These are phyloP conservation scores for Artomyces pyxidatus DNA, from an alignment of 768 basidiomycete genomes.

Conservation along the genomic window DNA sequence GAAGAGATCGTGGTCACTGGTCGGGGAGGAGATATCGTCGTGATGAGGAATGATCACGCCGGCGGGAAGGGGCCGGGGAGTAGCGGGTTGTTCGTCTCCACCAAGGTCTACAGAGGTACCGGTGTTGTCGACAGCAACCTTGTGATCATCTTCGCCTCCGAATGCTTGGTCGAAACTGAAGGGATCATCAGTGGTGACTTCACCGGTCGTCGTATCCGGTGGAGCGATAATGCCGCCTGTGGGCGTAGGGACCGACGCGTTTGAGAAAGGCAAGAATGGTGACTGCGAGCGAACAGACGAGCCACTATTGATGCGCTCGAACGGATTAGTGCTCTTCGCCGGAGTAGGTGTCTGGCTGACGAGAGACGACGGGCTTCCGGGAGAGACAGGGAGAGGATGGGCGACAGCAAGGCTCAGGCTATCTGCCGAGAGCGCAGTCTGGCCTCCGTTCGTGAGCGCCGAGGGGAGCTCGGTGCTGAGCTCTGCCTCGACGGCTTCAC, in stretches of 20 bases:
- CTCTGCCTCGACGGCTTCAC: conserved; percentile 45
- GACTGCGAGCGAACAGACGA: conserved; percentile 43
- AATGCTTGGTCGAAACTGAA: conserved; percentile 39
- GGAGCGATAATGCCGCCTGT: background rate
- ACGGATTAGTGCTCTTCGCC: conserved; percentile 85
- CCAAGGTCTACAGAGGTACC: background rate
- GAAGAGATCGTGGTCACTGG: conserved; percentile 47
- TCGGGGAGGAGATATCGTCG: conserved; percentile 22
- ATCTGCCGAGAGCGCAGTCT: conserved; percentile 29
- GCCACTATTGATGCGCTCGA: conserved; percentile 56
- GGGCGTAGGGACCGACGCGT: conserved; percentile 24
- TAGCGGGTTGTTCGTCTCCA: background rate
- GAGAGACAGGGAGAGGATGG: conserved; percentile 67
- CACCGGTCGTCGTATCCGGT: conserved; percentile 10
- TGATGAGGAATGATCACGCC: background rate
- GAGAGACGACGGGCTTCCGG: conserved; percentile 40
- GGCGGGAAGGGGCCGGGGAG: background rate
- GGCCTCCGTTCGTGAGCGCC: conserved; percentile 19
- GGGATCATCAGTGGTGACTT: conserved; percentile 32
- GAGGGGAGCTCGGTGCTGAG: conserved; percentile 28
- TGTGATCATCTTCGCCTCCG: conserved; percentile 9
- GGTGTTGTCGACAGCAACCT: background rate
- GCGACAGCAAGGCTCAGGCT: conserved; percentile 53
- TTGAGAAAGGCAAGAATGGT: conserved; percentile 48
- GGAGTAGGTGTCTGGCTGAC: conserved; percentile 31